A percentile compares a stretch with the other conserved stretches of the same genome.
phyloP scores from a whole-genome alignment of 2,329 filamentous ascomycete species.

The Hyphodiscus sp. region DNA sequence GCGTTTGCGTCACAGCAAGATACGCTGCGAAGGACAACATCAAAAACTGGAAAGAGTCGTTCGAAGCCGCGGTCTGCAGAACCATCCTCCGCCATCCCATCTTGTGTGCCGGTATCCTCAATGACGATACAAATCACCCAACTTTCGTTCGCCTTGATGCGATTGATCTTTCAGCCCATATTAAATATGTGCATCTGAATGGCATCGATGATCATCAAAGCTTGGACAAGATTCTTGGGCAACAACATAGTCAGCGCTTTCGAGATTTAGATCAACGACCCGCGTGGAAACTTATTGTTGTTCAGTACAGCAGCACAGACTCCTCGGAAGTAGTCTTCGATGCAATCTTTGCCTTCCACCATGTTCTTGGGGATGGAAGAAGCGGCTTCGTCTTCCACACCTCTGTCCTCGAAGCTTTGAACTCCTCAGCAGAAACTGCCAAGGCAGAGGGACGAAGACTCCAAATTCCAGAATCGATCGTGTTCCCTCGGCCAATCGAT shows the following conservation, averaged over 20 bases:
- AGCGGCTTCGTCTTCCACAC: constrained; percentile 44
- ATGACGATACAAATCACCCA: background rate
- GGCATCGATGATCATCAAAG: background rate
- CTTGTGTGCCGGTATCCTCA: background rate
- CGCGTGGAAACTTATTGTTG: background rate
- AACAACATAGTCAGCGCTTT: background rate
- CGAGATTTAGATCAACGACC: background rate
- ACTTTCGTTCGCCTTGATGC: background rate
- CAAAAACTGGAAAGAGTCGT: background rate
- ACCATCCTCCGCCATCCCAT: background rate
- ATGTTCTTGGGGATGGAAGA: constrained; percentile 46
- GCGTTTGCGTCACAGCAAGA: constrained; percentile 40
- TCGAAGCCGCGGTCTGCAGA: background rate
- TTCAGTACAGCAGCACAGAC: constrained; percentile 30
- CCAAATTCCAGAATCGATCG: background rate
- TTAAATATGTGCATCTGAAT: background rate
- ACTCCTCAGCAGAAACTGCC: constrained; percentile 22
- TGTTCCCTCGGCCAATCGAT: background rate
- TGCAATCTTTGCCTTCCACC: constrained; percentile 44
- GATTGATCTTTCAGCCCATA: background rate
- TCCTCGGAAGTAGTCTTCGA: constrained; percentile 34
- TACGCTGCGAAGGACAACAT: constrained; percentile 41
- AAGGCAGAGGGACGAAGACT: background rate
- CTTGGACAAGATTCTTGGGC: background rate
- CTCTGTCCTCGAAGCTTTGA: constrained; percentile 39